Evolutionary conservation across 305 asterid species (phyloP).

Genomic region (Euphrasia arctica): DNA sequence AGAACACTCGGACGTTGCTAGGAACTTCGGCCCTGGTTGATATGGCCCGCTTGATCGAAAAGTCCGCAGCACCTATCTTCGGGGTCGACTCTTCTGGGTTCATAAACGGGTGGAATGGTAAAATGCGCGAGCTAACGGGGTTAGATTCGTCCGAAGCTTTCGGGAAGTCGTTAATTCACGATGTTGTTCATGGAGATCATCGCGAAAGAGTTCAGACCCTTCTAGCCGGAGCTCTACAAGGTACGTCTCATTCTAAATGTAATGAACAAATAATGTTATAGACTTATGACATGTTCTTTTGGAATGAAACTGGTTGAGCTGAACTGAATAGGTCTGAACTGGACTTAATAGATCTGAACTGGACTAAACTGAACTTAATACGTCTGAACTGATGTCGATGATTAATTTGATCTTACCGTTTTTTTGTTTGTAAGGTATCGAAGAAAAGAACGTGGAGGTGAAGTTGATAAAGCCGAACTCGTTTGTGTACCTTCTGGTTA

Average conservation of each 20-base stretch:
- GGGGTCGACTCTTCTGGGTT: conserved; percentile 56
- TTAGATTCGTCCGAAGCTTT: conserved; percentile 47
- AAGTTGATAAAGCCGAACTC: conserved; percentile 42
- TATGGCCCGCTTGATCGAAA: conserved; percentile 59
- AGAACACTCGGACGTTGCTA: too few relatives aligned
- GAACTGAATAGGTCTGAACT: too few relatives aligned
- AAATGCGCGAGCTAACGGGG: conserved; percentile 61
- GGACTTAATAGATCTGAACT: too few relatives aligned
- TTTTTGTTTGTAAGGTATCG: conserved; percentile 40
- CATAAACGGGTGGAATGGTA: conserved; percentile 70
- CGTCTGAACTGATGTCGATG: too few relatives aligned
- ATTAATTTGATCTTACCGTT: not conserved
- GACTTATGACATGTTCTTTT: too few relatives aligned
- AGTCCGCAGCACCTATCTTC: conserved; percentile 61
- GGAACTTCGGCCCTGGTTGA: conserved; percentile 45
- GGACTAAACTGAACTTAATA: too few relatives aligned
- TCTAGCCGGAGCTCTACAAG: conserved; percentile 52
- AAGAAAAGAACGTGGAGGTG: conserved; percentile 54
- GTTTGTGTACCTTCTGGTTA: conserved; percentile 38
- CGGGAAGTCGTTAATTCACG: conserved; percentile 49
- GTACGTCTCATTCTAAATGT: conserved; percentile 23
- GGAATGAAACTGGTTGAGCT: too few relatives aligned
- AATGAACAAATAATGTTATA: too few relatives aligned
- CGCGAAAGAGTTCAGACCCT: conserved; percentile 38
- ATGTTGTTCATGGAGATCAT: conserved; percentile 52